Base-by-base conservation (phyloP, 1,139 yeast species). In the Saccharomyces pastorianus region DNA sequence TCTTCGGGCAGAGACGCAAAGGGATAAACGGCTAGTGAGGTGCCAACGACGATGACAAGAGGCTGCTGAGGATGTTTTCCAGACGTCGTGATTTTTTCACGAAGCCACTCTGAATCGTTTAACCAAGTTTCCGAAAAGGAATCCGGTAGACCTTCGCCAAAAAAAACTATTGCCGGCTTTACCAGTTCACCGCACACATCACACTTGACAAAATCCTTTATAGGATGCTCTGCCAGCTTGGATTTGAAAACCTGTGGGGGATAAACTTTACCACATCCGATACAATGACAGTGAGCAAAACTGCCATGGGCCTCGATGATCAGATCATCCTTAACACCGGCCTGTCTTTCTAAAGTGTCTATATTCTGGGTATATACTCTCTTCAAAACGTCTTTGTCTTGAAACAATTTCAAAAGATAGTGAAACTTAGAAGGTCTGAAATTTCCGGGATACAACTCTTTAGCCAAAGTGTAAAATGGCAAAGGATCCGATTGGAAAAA, bases 231-330 rank as follows among this genome's bases (percentile, higher is more conserved):
- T 28, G 58, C 47, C 71, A 85, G 73, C 47, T 73, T 72, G 14
- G 66, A 61, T 59, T 79, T 78, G 59, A 89, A 73, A 6, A 72
- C 73, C 8, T 76, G 80, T 13, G 74, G 72, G 1, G 77, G 67
- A 80, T 84, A 84, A 55, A 78, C 83, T 27, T 69, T 66, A 0
- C 73, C 61, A 70, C 99, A 91, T 23, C 84, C 82, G 46, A 90
- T 84, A 65, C 99, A 91, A 61, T 85, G 95, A 63, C 85, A 87
- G 1, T 68, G 70, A 0, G 95, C 95, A 76, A 91, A 93, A 1
- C 96, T 88, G 0, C 98, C 99, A 71, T 91, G 98, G 0, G 98
- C 98, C 65, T 90, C 97, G 1, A 93, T 83, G 2, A 93, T 75
- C 57, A 72, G 76, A 9, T 83, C 82, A 34, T 75, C 82, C 1